Conservation (phyloP, 2,329 filamentous ascomycete species). For the Xylariaceae sp. region DNA sequence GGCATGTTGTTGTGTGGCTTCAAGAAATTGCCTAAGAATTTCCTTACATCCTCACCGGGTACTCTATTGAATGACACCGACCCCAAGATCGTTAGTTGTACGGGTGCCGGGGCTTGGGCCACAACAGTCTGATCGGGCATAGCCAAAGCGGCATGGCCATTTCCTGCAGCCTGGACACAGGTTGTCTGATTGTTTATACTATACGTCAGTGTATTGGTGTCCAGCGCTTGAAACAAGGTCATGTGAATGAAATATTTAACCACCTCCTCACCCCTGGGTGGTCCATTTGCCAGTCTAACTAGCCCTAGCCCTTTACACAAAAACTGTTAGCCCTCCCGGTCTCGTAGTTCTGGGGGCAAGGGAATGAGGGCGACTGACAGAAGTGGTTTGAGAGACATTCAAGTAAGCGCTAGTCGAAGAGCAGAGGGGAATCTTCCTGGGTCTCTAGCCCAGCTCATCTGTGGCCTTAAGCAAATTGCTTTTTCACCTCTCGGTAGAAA, state of each 20-base stretch:
- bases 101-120: too few relatives aligned
- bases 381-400: conserved; percentile 9
- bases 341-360: neutral
- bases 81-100: too few relatives aligned
- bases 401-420: conserved; percentile 1
- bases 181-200: too few relatives aligned
- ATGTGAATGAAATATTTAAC: neutral
- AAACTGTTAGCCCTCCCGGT: neutral
- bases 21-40: too few relatives aligned
- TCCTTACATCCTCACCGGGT: too few relatives aligned
- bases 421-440: neutral
- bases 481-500: neutral
- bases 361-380: neutral
- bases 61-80: too few relatives aligned
- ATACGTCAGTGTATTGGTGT: neutral
- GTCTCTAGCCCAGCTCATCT: neutral
- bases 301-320: neutral
- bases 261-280: neutral
- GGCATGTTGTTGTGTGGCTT: too few relatives aligned
- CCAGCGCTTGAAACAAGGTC: neutral
- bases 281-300: neutral
- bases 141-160: too few relatives aligned
- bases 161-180: too few relatives aligned
- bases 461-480: neutral
- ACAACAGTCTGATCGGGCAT: too few relatives aligned